Base-by-base conservation (phyloP, 306 rosid genomes). In the Gleditsia sinensis region DNA sequence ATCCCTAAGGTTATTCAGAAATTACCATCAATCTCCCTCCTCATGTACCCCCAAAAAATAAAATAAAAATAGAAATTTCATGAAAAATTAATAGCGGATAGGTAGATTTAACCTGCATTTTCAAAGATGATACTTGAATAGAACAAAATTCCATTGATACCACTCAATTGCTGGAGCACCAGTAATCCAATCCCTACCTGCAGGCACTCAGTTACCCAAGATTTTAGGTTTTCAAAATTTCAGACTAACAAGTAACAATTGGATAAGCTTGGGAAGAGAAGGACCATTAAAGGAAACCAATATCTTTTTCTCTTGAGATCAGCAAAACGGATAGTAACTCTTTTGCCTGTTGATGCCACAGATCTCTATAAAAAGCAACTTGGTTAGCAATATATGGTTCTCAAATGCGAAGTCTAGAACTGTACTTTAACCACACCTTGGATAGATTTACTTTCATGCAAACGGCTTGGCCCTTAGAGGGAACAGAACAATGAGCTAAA, bases 171-270 rank as follows among this genome's bases (percentile, higher is more conserved):
- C 83, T 92, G 96, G 21, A 92, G 92, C 77, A 82, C 69, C 69
- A 92, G 97, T 77, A 89, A 78, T 67, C 92, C 93, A 72, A 92
- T 88, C 28, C 97, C 97, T 21, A 92, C 53, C 96, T 92, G 87
- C 81, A 87, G 64, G 69, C 67, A 25, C 50, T 19, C 34, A 43
- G 39, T 54, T 50, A 53, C 46, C 61, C 21, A 55, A 25, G 54
- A 78, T 63, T 54, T 40, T 19, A 54, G 51, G 42, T 24, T 69
- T 77, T 50, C 17, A 49, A 80, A 21, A 9, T 58, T n/a, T 28
- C 61, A 39, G 55, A 34, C 32, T 19, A 13, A 24, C n/a, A 67
- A 46, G 79, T 40, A 58, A 65, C 69, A 57, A 65, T 39, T 59
- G 54, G n/a, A 62, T 39, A 39, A 54, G 73, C 81, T 65, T 30